Base-by-base conservation (phyloP, 306 rosid genomes). In the Delonix regia region DNA sequence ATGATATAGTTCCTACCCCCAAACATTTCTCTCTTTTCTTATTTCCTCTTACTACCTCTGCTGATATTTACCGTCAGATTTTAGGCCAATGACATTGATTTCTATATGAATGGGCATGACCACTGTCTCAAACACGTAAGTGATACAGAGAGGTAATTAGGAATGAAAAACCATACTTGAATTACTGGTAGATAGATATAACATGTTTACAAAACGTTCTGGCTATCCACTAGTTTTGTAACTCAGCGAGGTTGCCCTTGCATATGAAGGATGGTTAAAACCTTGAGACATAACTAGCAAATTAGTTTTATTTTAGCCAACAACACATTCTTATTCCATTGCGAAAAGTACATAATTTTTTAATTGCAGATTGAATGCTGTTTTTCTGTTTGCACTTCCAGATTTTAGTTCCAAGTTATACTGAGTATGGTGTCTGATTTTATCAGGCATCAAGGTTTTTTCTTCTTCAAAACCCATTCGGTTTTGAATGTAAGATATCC, bases 81-180 rank as follows among this genome's bases (percentile, higher is more conserved):
- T 57, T 80, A 83, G 84, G 90, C 73, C 41, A 83, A 85, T 64
- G 47, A 80, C 27, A 11, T 85, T 87, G 84, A 85, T 55, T 87
- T 85, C 65, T 88, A 81, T 77, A 71, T 83, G 61, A 85, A 88
- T 42, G 87, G 89, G 14, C 87, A 81, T 49, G 86, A 83, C 53
- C 87, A 81, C 45, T 78, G 87, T 74, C 89, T 85, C 51, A 71
- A 83, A 74, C 86, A 78, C 53, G 83, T 83, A 62, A 83, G 86
- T 72, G 89, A 88, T 64, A 71, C 81, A 10, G 38, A 72, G 27
- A 85, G 91, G 91, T 88, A 85, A 74, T 76, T 39, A 44, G 39
- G 47, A 59, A 72, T 39, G 42, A 16, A 55, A 62, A 61, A 4
- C 15, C 73, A 60, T 42, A 14, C 15, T 1, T 22, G 64, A 61